Conservation (phyloP, 1,139 yeast genomes). For the Hanseniaspora gamundiae region DNA sequence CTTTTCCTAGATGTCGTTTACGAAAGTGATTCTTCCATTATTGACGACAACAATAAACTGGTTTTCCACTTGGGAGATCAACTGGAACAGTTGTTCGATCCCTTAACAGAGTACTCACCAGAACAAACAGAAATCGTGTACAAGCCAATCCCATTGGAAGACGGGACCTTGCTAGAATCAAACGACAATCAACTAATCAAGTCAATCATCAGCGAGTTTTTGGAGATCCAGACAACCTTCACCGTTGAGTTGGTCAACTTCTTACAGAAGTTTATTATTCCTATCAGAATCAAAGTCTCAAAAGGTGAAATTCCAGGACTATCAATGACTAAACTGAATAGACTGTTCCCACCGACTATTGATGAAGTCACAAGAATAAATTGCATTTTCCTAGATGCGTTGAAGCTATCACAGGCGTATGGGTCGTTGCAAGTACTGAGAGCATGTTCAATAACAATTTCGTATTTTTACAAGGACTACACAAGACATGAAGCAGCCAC, state of each 20-base stretch:
- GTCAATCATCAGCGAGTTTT: slow-evolving; percentile 53
- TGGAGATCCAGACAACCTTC: slow-evolving; percentile 58
- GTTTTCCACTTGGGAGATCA: slow-evolving; percentile 75
- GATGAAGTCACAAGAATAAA: slow-evolving; percentile 87
- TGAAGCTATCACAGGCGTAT: slow-evolving; percentile 49
- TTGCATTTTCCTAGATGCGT: slow-evolving; percentile 67
- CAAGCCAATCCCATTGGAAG: slow-evolving; percentile 18
- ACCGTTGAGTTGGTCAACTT: slow-evolving; percentile 62
- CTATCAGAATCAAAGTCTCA: slow-evolving; percentile 59
- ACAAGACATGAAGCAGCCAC: slow-evolving; percentile 90
- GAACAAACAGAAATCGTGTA: slow-evolving; percentile 67
- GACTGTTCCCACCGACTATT: slow-evolving; percentile 84
- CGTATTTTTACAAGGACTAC: slow-evolving; percentile 84
- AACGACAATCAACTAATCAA: slow-evolving; percentile 26
- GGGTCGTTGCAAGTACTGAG: slow-evolving; percentile 67
- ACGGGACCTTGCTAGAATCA: slow-evolving; percentile 9
- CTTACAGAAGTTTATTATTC: slow-evolving; percentile 66
- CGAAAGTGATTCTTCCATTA: slow-evolving; percentile 35
- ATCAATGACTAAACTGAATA: slow-evolving; percentile 53
- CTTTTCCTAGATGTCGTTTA: slow-evolving; percentile 65
- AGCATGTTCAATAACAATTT: slow-evolving; percentile 70
- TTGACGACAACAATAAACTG: slow-evolving; percentile 60
- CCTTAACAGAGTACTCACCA: slow-evolving; percentile 82
- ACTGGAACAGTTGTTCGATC: slow-evolving; percentile 79
- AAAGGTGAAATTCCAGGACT: slow-evolving; percentile 38